Conservation (phyloP, 805 yeast species). For the Saccharomycopsis fodiens region DNA sequence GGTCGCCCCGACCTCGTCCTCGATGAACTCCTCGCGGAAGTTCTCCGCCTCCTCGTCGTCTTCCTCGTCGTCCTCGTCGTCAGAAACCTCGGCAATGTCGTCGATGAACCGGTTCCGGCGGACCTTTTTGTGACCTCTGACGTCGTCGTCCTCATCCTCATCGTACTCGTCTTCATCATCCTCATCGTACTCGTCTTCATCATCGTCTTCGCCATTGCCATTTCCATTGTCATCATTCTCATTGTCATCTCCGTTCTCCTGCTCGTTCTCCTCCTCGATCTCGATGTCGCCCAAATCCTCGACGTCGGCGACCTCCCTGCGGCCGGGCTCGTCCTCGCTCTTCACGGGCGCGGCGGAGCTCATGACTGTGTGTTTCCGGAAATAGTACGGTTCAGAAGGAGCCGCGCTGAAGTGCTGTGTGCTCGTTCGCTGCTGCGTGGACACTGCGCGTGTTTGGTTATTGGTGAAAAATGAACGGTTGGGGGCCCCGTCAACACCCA, state of each 20-base stretch:
- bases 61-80: conserved; percentile 88
- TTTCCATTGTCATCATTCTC: not conserved
- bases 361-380: no score
- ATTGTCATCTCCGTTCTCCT: not conserved
- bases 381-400: no score
- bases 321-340: no score
- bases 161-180: conserved; percentile 33
- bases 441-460: no score
- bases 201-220: conserved; percentile 21
- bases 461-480: no score
- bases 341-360: no score
- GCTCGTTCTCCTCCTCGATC: not conserved
- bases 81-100: conserved; percentile 98
- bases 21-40: conserved; percentile 73
- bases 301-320: no score
- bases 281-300: no score
- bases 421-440: no score
- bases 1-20: conserved; percentile 35
- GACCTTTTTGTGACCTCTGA: conserved; percentile 38
- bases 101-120: conserved; percentile 83
- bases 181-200: conserved; percentile 24
- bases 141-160: conserved; percentile 44
- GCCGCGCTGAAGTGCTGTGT: no score
- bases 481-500: no score
- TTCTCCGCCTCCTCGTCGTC: conserved; percentile 92